These are phyloP conservation scores for Prototheca cutis DNA, from an alignment of 163 green algal genomes.

Conservation along the genomic window DNA sequence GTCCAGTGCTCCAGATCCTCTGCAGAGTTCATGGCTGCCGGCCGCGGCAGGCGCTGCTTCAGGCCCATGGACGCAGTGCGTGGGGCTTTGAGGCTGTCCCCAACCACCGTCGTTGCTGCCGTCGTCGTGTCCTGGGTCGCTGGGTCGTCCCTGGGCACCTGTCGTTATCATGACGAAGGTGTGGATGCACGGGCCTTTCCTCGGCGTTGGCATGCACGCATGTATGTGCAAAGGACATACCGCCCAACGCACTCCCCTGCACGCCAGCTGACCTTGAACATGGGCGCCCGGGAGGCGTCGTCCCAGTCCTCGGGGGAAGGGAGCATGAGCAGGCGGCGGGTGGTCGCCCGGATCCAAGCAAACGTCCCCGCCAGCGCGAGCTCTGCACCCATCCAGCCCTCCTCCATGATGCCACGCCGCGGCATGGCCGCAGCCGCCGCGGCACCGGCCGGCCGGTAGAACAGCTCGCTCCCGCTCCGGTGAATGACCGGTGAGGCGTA, in stretches of 20 bases:
- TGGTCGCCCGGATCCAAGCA: neutral
- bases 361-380: neutral
- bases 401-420: neutral
- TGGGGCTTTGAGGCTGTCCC: too few relatives aligned
- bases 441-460: neutral
- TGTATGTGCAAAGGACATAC: too few relatives aligned
- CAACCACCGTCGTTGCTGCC: too few relatives aligned
- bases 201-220: too few relatives aligned
- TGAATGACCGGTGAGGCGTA: too few relatives aligned
- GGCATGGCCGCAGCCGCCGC: neutral
- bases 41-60: neutral
- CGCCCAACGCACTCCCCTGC: too few relatives aligned
- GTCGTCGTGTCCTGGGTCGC: too few relatives aligned
- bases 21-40: neutral
- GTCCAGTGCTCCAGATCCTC: constrained; percentile 1
- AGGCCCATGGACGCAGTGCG: too few relatives aligned
- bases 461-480: neutral
- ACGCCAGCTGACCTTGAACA: neutral
- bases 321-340: neutral
- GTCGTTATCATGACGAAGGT: too few relatives aligned
- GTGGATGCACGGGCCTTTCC: too few relatives aligned
- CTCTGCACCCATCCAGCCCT: neutral
- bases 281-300: neutral
- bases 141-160: too few relatives aligned
- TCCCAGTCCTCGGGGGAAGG: neutral